Evolutionary conservation across 306 rosid genomes (phyloP).

Genomic region (Pterocarpus santalinus): DNA sequence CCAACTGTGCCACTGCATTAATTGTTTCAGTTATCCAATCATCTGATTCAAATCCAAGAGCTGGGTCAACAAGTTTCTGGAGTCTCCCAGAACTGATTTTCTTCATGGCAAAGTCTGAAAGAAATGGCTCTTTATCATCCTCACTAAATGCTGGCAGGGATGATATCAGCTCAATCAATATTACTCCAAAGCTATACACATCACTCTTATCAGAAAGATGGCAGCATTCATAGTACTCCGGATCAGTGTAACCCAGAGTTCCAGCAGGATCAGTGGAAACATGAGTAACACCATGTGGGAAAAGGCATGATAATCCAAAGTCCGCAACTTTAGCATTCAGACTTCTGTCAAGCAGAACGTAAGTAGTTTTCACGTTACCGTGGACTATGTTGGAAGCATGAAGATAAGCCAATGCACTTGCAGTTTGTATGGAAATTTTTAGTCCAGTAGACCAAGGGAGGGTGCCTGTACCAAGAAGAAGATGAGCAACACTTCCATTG

Average conservation of each 20-base stretch:
- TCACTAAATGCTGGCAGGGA: conserved; percentile 68
- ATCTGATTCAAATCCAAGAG: conserved; percentile 63
- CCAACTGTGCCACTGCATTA: conserved; percentile 68
- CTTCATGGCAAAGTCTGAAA: conserved; percentile 64
- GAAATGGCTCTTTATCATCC: conserved; percentile 53
- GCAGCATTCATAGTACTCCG: conserved; percentile 66
- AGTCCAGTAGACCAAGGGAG: conserved; percentile 62
- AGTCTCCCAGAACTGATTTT: conserved; percentile 57
- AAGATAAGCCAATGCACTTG: conserved; percentile 74
- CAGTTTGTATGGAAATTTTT: conserved; percentile 72
- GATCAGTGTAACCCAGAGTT: conserved; percentile 78
- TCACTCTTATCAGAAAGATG: conserved; percentile 79
- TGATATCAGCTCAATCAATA: conserved; percentile 73
- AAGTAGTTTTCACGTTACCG: conserved; percentile 71
- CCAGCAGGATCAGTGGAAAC: conserved; percentile 78
- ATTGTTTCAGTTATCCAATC: conserved; percentile 50
- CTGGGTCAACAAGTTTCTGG: conserved; percentile 63
- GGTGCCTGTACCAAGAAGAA: conserved; percentile 54
- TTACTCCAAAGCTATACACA: conserved; percentile 81
- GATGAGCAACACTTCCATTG: conserved; percentile 69
- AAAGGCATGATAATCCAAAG: conserved; percentile 72
- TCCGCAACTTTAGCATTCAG: conserved; percentile 75
- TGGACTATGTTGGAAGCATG: conserved; percentile 71
- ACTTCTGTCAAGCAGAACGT: conserved; percentile 68
- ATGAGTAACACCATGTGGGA: conserved; percentile 71